phyloP scores from a whole-genome alignment of 305 asterid genomes.

The Fraxinus floribunda region DNA sequence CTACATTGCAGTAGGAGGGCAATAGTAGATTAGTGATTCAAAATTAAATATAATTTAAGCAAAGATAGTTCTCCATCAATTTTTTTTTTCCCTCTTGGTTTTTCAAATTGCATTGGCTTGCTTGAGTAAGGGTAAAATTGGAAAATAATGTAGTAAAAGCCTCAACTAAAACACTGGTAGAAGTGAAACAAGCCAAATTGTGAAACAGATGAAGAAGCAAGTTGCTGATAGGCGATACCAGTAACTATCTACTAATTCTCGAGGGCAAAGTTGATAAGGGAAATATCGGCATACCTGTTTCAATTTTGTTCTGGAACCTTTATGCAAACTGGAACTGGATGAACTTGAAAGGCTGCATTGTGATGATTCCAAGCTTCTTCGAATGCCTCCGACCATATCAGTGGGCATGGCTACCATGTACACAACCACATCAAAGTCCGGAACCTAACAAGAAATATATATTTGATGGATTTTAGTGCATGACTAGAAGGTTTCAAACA shows the following conservation, averaged over 20 bases:
- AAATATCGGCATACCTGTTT: conserved; percentile 41
- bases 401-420: conserved; percentile 74
- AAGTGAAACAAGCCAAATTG: background rate
- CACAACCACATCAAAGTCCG: conserved; percentile 70
- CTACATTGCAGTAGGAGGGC: conserved; percentile 32
- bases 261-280: background rate
- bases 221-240: background rate
- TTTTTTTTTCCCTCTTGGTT: background rate
- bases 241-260: background rate
- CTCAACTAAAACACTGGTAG: background rate
- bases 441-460: conserved; percentile 47
- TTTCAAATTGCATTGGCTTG: background rate
- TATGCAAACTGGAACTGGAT: conserved; percentile 46
- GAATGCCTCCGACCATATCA: conserved; percentile 66
- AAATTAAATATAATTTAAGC: background rate
- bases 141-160: background rate
- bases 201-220: background rate
- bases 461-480: background rate
- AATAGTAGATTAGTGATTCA: conserved; percentile 1
- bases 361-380: conserved; percentile 76
- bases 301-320: conserved; percentile 36
- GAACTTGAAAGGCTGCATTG: conserved; percentile 63
- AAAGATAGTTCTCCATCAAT: background rate
- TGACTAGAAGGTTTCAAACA: conserved; percentile 7
- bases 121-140: background rate